Percentiles rank a stretch among this genome's conserved stretches.
phyloP scores from a whole-genome alignment of 495 filamentous ascomycete genomes.

The Podospora pseudocomata region DNA sequence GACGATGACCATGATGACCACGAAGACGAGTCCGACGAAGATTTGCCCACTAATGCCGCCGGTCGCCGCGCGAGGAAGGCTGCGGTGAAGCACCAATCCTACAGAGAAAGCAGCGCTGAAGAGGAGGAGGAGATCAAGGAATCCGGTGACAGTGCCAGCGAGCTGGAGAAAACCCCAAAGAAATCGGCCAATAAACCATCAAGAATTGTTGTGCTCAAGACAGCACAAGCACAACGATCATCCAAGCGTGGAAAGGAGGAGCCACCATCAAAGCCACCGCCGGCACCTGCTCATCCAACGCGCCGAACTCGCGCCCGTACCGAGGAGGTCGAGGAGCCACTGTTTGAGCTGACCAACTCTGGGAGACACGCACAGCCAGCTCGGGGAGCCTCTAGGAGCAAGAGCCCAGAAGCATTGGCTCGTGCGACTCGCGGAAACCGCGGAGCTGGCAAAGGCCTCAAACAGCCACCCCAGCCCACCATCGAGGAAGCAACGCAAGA shows the following conservation, averaged over 20 bases:
- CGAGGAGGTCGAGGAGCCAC: slow-evolving; percentile 42
- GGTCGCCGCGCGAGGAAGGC: slow-evolving; percentile 67
- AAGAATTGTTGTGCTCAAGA: slow-evolving; percentile 32
- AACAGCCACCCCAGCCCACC: slow-evolving; percentile 50
- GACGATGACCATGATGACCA: slow-evolving; percentile 56
- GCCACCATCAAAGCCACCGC: slow-evolving; percentile 3
- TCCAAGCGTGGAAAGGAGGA: slow-evolving; percentile 25
- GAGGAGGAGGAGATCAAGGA: slow-evolving; percentile 34
- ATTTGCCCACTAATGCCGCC: slow-evolving; percentile 60
- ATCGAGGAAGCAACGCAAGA: slow-evolving; percentile 59
- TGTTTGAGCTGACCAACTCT: slow-evolving; percentile 63
- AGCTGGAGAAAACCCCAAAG: slow-evolving; percentile 17
- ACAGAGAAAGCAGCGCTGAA: slow-evolving; percentile 46
- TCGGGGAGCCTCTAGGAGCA: slow-evolving; percentile 44
- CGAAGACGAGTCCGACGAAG: slow-evolving; percentile 54
- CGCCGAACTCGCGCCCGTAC: slow-evolving; percentile 46
- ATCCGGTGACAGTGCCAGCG: slow-evolving; percentile 33
- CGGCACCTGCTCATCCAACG: slow-evolving; percentile 29
- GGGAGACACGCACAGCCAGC: slow-evolving; percentile 66
- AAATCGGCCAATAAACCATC: slow-evolving; percentile 15
- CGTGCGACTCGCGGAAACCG: slow-evolving; percentile 50
- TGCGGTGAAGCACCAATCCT: slow-evolving; percentile 46
- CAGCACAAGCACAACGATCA: slow-evolving; percentile 6
- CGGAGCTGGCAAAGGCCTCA: slow-evolving; percentile 54
- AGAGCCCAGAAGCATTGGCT: slow-evolving; percentile 59